Conservation (phyloP, 805 yeast genomes). For the Candida pseudofarinosa region DNA sequence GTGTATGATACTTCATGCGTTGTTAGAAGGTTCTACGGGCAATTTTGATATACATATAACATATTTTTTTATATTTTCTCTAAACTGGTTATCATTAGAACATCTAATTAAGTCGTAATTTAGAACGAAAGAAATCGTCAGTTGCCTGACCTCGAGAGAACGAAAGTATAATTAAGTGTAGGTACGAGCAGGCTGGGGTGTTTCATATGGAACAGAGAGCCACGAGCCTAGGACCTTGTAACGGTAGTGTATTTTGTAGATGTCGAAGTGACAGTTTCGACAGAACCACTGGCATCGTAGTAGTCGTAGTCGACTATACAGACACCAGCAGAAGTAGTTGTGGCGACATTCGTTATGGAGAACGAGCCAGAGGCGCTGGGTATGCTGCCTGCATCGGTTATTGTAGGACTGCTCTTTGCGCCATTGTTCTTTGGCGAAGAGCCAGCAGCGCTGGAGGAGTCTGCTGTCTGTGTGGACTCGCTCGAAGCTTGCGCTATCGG, state of each 20-base stretch:
- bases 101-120: too few relatives aligned
- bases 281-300: slow-evolving; percentile 26
- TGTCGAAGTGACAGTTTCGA: slow-evolving; percentile 36
- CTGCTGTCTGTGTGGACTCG: slow-evolving; percentile 7
- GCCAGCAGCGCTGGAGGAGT: slow-evolving; percentile 6
- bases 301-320: slow-evolving; percentile 36
- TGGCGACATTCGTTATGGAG: slow-evolving; percentile 30
- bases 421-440: slow-evolving; percentile 13
- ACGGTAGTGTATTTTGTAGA: slow-evolving; percentile 33
- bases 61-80: too few relatives aligned
- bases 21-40: too few relatives aligned
- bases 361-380: slow-evolving; percentile 26
- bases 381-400: slow-evolving; percentile 22
- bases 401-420: slow-evolving; percentile 21
- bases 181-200: too few relatives aligned
- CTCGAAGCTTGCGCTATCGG: slow-evolving; percentile 19
- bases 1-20: too few relatives aligned
- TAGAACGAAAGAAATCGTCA: background rate
- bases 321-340: slow-evolving; percentile 26
- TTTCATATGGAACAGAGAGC: too few relatives aligned
- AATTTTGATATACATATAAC: too few relatives aligned
- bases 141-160: too few relatives aligned
- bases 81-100: too few relatives aligned
- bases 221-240: slow-evolving; percentile 15
- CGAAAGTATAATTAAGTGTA: too few relatives aligned